These are phyloP conservation scores for Fagopyrum tataricum DNA, from an alignment of 148 eudicot species.

Conservation along the genomic window DNA sequence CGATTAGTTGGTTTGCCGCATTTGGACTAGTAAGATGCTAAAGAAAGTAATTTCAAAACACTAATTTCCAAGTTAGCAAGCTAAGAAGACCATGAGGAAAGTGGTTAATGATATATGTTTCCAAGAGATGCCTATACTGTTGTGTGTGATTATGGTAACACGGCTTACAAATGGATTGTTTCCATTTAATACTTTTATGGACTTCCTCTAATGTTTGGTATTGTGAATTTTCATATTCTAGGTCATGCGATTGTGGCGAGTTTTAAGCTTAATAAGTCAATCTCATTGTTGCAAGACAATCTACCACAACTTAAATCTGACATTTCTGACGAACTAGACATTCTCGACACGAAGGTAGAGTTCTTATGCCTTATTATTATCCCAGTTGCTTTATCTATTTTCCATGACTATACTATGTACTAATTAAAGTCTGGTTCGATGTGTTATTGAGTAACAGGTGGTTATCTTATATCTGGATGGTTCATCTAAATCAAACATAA, in stretches of 20 bases:
- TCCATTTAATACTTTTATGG: neutral
- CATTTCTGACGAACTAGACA: constrained; percentile 62
- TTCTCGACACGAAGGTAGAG: constrained; percentile 50
- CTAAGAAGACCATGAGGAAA: neutral
- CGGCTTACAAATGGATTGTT: neutral
- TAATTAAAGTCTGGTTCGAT: constrained; percentile 6
- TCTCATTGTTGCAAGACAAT: constrained; percentile 52
- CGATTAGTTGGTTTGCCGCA: neutral
- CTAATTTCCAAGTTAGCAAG: neutral
- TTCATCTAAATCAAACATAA: constrained; percentile 43
- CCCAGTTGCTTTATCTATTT: constrained; percentile 11
- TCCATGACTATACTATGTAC: neutral
- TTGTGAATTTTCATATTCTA: constrained; percentile 19
- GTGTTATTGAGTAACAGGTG: constrained; percentile 39
- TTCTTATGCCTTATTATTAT: constrained; percentile 15
- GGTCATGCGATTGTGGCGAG: constrained; percentile 79
- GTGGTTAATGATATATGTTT: neutral
- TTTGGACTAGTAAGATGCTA: neutral
- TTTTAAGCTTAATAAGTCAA: constrained; percentile 59
- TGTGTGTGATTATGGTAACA: neutral
- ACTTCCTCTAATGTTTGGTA: neutral
- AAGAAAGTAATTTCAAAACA: neutral
- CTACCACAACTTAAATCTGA: constrained; percentile 48
- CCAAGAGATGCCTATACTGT: neutral
- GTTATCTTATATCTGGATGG: constrained; percentile 44